These are phyloP conservation scores for Phyllosticta citrichinensis DNA, from an alignment of 2,329 filamentous ascomycete genomes.

Conservation along the genomic window DNA sequence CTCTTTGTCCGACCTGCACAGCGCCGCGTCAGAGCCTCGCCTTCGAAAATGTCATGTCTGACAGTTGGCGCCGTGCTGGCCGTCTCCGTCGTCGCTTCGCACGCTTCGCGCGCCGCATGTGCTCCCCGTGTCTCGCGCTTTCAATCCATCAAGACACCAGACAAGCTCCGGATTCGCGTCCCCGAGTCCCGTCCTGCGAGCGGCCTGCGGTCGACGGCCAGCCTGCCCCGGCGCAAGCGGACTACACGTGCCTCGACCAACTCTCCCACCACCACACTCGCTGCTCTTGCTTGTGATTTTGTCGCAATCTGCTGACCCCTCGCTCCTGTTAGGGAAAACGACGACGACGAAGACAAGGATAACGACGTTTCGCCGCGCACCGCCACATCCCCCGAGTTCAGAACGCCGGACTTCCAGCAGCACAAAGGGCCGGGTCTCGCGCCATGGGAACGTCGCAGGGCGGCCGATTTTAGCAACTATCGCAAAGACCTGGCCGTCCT, in stretches of 20 bases:
- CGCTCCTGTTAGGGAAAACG: constrained; percentile 11
- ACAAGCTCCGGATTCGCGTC: constrained; percentile 5
- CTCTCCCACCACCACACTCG: background rate
- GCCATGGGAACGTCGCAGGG: constrained; percentile 43
- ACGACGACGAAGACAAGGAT: constrained; percentile 34
- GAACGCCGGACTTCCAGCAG: constrained; percentile 25
- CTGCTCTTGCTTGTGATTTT: background rate
- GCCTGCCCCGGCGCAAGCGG: constrained; percentile 4
- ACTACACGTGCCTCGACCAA: constrained; percentile 2
- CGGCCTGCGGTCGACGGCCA: background rate
- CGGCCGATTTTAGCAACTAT: constrained; percentile 57
- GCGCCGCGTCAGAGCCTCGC: constrained; percentile 4
- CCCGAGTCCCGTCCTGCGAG: background rate
- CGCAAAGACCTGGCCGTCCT: constrained; percentile 62
- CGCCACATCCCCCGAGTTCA: constrained; percentile 23
- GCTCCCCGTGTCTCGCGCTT: constrained; percentile 7
- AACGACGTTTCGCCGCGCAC: constrained; percentile 33
- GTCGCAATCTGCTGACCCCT: constrained; percentile 15
- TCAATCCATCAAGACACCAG: constrained; percentile 1
- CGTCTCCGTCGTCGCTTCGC: constrained; percentile 4
- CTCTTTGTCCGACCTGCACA: constrained; percentile 7
- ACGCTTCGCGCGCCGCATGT: constrained; percentile 7
- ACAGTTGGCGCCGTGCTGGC: constrained; percentile 12
- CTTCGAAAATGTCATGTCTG: constrained; percentile 14
- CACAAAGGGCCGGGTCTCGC: constrained; percentile 26